Evolutionary conservation across 208 protist genomes (phyloP).

Genomic region (Leptomonas seymouri): DNA sequence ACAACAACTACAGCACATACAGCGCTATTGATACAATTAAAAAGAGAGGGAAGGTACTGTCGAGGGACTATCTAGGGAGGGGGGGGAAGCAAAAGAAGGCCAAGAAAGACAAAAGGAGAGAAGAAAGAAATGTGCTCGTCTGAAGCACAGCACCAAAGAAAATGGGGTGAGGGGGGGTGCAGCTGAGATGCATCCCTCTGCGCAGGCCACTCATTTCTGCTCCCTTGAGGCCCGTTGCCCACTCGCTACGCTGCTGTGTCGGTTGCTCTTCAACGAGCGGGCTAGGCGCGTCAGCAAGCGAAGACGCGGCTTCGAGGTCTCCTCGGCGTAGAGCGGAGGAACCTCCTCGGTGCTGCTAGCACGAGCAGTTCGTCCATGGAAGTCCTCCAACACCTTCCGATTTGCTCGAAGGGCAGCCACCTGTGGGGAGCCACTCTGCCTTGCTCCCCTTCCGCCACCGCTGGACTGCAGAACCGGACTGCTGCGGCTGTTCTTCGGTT

Average conservation of each 20-base stretch:
- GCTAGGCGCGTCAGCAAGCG: conserved; percentile 21
- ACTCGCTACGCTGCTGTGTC: neutral
- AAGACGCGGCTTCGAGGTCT: conserved; percentile 25
- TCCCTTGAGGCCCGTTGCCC: neutral
- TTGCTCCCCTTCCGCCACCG: too few relatives aligned
- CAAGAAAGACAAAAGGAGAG: too few relatives aligned
- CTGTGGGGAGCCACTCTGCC: too few relatives aligned
- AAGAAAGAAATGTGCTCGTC: conserved; percentile 2
- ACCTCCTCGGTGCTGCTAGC: neutral
- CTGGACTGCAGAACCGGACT: too few relatives aligned
- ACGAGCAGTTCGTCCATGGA: neutral
- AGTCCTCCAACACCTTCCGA: neutral
- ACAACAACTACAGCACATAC: too few relatives aligned
- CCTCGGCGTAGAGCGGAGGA: conserved; percentile 5
- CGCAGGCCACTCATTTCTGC: neutral
- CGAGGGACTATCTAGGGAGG: too few relatives aligned
- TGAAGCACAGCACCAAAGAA: too few relatives aligned
- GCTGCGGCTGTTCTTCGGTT: neutral
- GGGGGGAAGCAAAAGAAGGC: too few relatives aligned
- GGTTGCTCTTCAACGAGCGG: neutral
- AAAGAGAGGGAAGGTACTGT: too few relatives aligned
- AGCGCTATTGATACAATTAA: too few relatives aligned
- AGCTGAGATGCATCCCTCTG: too few relatives aligned
- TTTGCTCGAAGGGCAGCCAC: neutral
- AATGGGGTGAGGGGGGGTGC: too few relatives aligned